These are phyloP conservation scores for Clonostachys sp. DNA, from an alignment of 2,329 filamentous ascomycete species.

Conservation along the genomic window DNA sequence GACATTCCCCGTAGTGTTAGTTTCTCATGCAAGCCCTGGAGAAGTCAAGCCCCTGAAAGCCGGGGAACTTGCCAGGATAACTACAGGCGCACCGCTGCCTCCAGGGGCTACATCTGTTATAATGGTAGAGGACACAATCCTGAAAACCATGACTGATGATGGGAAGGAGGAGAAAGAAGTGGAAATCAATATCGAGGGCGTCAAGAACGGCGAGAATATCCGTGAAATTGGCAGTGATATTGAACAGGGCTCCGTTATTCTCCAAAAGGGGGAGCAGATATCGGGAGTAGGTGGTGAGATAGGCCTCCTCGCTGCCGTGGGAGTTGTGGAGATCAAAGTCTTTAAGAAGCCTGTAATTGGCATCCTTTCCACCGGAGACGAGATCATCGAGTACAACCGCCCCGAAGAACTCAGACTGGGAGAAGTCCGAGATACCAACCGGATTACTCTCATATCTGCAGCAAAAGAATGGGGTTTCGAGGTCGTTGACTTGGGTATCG, in stretches of 20 bases:
- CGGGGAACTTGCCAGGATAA: slow-evolving; percentile 84
- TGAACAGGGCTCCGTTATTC: slow-evolving; percentile 60
- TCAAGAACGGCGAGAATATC: slow-evolving; percentile 80
- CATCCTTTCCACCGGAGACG: slow-evolving; percentile 89
- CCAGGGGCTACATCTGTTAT: slow-evolving; percentile 86
- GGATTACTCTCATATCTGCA: slow-evolving; percentile 80
- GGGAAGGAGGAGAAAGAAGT: slow-evolving; percentile 82
- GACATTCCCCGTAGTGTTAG: slow-evolving; percentile 76
- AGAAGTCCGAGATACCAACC: slow-evolving; percentile 90
- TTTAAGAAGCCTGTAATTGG: slow-evolving; percentile 77
- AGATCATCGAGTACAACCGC: slow-evolving; percentile 74
- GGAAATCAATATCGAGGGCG: slow-evolving; percentile 74
- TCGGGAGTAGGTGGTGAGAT: slow-evolving; percentile 87
- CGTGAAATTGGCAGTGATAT: slow-evolving; percentile 90
- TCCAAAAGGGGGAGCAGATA: slow-evolving; percentile 76
- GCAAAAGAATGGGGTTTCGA: slow-evolving; percentile 71
- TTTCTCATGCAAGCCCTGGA: slow-evolving; percentile 80
- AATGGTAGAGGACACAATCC: slow-evolving; percentile 84
- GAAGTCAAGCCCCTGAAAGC: slow-evolving; percentile 59
- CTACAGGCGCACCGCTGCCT: slow-evolving; percentile 88
- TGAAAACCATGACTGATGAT: slow-evolving; percentile 73
- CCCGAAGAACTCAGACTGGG: slow-evolving; percentile 63
- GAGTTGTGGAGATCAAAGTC: slow-evolving; percentile 64
- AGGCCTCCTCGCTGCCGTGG: slow-evolving; percentile 82
- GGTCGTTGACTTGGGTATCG: slow-evolving; percentile 82